Conservation (phyloP, 768 basidiomycete species). For the Amanita muscaria region DNA sequence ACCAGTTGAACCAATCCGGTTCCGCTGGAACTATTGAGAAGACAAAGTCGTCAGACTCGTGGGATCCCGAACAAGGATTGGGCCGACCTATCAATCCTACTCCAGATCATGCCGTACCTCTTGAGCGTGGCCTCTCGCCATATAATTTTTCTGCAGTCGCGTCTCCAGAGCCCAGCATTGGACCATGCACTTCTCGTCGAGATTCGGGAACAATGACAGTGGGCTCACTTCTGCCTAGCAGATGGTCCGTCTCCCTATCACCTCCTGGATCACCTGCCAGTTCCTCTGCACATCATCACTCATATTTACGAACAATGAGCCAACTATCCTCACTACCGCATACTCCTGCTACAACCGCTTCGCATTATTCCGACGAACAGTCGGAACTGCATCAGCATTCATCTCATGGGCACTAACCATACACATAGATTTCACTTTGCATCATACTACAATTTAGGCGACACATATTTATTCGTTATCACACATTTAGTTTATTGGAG, state of each 20-base stretch:
- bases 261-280: slow-evolving; percentile 20
- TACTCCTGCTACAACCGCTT: neutral
- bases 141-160: slow-evolving; percentile 36
- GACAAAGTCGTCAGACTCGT: slow-evolving; percentile 2
- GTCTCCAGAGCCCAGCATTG: slow-evolving; percentile 20
- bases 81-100: slow-evolving; percentile 44
- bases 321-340: slow-evolving; percentile 2
- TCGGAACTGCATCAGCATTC: neutral
- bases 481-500: neutral
- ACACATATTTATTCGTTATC: neutral
- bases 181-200: slow-evolving; percentile 24
- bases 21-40: slow-evolving; percentile 35
- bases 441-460: neutral
- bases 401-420: neutral
- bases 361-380: slow-evolving; percentile 1
- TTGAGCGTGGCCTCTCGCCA: slow-evolving; percentile 35
- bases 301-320: slow-evolving; percentile 2
- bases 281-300: slow-evolving; percentile 10
- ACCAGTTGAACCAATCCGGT: slow-evolving; percentile 14
- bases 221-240: slow-evolving; percentile 28
- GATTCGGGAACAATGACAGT: slow-evolving; percentile 31
- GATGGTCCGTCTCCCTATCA: slow-evolving; percentile 29
- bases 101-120: slow-evolving; percentile 33
- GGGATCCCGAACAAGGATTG: slow-evolving; percentile 11
- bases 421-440: neutral